Evolutionary conservation across 2,329 filamentous ascomycete genomes (phyloP), one percentile per base, ranked within the genome.

Genomic region (Xylaria sp.): DNA sequence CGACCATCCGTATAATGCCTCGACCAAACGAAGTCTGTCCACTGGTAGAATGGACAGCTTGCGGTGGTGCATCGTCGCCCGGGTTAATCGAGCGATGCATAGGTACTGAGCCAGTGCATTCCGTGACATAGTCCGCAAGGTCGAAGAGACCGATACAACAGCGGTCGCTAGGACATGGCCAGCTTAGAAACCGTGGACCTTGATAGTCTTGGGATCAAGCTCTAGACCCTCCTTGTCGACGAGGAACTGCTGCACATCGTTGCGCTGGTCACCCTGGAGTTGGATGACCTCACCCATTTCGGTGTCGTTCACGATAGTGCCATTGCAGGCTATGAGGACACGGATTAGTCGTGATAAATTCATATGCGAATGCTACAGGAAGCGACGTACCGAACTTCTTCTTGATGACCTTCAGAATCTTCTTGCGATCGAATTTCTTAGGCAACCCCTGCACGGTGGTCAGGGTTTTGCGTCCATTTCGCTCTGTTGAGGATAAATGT

Each of bases 401-500:
- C 88, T 97, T 97, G 84, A 97, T 96, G 79, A 96, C 92, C 84
- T 97, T 97, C 74, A 99, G 88, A 77, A 99, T 97, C 83, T 97
- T 97, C 87, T 97, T 97, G 80, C 94, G 92, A 81, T 97, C 93
- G 75, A 97, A 97, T 77, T 97, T 97, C 83, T 94, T 94, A 67
- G 94, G 93, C 73, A 99, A 88, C 80, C 94, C 94, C 86, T 97
- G 93, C 74, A 99, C 92, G 73, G 94, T 99, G 73, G 94, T 99
- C 89, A 99, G 85, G 83, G 94, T 97, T 87, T 99, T 99, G 80
- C 94, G 94, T 87, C 94, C 94, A 97, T 99, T 99, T 82, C 94
- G 94, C 83, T 99, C 93, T 97, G 77, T 39, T 57, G 37, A 52
- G 19, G n/a, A 51, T 10, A 59, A 42, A 54, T 65, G 58, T 85